phyloP scores from a whole-genome alignment of 1,284 basidiomycete genomes.

The Inonotus hispidus region DNA sequence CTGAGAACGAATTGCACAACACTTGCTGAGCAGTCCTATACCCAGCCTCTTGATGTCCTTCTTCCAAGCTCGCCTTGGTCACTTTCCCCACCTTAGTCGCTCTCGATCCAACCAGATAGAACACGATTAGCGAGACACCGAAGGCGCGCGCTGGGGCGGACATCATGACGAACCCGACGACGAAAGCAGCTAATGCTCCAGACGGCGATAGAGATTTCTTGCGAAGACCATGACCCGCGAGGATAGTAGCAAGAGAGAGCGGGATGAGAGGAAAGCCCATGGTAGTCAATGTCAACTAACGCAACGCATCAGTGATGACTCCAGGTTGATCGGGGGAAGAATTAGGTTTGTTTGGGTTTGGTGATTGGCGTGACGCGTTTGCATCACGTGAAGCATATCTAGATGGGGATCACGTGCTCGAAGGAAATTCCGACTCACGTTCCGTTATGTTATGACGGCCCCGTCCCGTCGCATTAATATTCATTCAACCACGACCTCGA shows the following conservation, averaged over 20 bases:
- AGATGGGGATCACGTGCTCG: not conserved
- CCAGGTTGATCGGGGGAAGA: not conserved
- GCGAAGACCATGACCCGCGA: slow-evolving; percentile 47
- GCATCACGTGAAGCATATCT: no score
- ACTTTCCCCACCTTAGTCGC: slow-evolving; percentile 81
- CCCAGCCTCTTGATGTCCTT: slow-evolving; percentile 64
- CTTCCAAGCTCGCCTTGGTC: slow-evolving; percentile 74
- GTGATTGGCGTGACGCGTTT: not conserved
- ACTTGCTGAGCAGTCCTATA: slow-evolving; percentile 79
- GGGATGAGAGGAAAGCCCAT: slow-evolving; percentile 29
- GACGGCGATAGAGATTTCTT: slow-evolving; percentile 60
- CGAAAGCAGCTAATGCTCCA: slow-evolving; percentile 72
- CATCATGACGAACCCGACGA: slow-evolving; percentile 66
- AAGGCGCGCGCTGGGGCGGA: slow-evolving; percentile 59
- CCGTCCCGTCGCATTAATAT: no score
- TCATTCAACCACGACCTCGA: not conserved
- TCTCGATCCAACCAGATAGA: slow-evolving; percentile 78
- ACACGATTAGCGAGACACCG: slow-evolving; percentile 70
- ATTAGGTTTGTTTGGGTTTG: not conserved
- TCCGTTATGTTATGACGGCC: no score
- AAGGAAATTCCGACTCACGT: not conserved
- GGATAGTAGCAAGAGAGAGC: slow-evolving; percentile 36
- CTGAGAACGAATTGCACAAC: slow-evolving; percentile 73
- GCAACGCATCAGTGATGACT: not conserved
- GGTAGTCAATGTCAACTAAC: not conserved